A percentile compares a stretch with the other conserved stretches of the same genome.
Evolutionary conservation across 176 grass and related monocot species (phyloP).

Genomic region (Zizania latifolia): DNA sequence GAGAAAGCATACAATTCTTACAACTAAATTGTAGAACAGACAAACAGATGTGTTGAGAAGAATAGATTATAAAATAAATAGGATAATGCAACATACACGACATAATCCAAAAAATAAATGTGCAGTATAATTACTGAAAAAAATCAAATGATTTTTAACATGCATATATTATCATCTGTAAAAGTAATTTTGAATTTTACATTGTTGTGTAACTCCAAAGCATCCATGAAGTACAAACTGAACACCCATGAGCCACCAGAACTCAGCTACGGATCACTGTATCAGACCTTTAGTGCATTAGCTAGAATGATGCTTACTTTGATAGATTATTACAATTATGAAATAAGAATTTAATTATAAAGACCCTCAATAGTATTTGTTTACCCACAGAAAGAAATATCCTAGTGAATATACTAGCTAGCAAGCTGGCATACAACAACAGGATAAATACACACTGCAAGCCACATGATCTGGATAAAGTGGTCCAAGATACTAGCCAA

Average conservation of each 20-base stretch:
- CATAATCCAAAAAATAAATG: too few relatives aligned
- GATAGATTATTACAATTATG: neutral
- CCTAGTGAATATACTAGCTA: neutral
- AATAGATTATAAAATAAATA: neutral
- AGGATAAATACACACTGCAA: neutral
- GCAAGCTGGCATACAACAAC: neutral
- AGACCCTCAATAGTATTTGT: neutral
- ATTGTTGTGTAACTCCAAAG: neutral
- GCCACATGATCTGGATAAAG: neutral
- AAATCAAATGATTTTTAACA: neutral
- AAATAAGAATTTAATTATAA: neutral
- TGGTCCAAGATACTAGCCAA: neutral
- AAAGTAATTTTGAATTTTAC: neutral
- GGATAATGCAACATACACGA: neutral
- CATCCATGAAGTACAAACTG: neutral
- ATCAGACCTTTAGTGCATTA: neutral
- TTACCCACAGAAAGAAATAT: neutral
- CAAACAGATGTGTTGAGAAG: neutral
- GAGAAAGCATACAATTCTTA: neutral
- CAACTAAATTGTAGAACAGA: neutral
- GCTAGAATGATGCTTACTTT: neutral
- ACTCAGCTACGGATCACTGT: neutral
- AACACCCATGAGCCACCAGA: slow-evolving; percentile 9
- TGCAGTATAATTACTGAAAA: neutral
- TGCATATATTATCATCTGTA: neutral